phyloP scores from a whole-genome alignment of 2,329 filamentous ascomycete genomes.

The Ophiostoma novo-ulmi region DNA sequence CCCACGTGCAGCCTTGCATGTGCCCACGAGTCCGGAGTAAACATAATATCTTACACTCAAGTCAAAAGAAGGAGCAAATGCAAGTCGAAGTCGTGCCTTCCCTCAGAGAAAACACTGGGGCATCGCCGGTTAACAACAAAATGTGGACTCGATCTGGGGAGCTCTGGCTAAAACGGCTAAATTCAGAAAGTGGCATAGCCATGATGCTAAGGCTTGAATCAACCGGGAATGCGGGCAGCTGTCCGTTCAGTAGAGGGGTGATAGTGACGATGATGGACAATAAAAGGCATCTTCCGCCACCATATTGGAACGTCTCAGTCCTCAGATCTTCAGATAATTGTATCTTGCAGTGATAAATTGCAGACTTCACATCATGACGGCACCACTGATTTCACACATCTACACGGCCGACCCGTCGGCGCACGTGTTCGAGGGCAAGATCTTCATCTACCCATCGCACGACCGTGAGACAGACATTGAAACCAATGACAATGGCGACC shows the following conservation, averaged over 20 bases:
- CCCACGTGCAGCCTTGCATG: conserved; percentile 6
- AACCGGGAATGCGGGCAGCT: conserved; percentile 5
- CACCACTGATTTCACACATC: conserved; percentile 65
- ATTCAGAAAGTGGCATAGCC: conserved; percentile 8
- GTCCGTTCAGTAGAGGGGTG: not conserved
- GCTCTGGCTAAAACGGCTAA: conserved; percentile 8
- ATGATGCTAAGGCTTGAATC: not conserved
- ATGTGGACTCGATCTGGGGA: conserved; percentile 10
- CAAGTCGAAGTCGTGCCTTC: not conserved
- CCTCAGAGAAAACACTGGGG: not conserved
- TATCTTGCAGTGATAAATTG: too few relatives aligned
- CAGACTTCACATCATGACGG: conserved; percentile 34
- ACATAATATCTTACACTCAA: not conserved
- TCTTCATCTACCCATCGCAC: conserved; percentile 79
- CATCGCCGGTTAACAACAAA: conserved; percentile 11
- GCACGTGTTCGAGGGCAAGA: conserved; percentile 68
- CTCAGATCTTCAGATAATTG: too few relatives aligned
- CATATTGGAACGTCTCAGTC: not conserved
- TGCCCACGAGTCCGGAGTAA: not conserved
- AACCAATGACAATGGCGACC: conserved; percentile 79
- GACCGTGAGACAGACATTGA: conserved; percentile 68
- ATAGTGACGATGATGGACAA: not conserved
- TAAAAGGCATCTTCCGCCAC: not conserved
- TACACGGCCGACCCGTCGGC: conserved; percentile 78
- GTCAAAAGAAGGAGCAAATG: not conserved